Evolutionary conservation across 345 rosid species (phyloP).

Genomic region (Rhodomyrtus tomentosa): DNA sequence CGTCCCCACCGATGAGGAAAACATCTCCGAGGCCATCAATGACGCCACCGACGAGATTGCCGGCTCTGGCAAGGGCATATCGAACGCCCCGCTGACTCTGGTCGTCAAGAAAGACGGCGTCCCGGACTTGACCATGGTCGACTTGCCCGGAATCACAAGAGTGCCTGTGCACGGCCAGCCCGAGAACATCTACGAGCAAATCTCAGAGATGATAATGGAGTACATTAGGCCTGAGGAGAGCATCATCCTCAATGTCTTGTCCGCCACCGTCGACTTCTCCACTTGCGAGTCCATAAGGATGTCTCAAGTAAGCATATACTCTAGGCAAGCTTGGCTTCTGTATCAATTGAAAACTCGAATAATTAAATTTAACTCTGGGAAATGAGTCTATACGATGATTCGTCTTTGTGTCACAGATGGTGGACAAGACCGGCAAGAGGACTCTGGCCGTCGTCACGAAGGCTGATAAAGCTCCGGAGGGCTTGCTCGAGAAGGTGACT

Average conservation of each 20-base stretch:
- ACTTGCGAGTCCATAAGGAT: slow-evolving; percentile 44
- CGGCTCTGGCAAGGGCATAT: slow-evolving; percentile 38
- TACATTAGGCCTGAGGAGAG: slow-evolving; percentile 33
- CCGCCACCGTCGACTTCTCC: slow-evolving; percentile 26
- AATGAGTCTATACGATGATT: slow-evolving; percentile 16
- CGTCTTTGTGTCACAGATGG: slow-evolving; percentile 18
- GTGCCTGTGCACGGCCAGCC: slow-evolving; percentile 48
- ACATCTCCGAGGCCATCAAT: slow-evolving; percentile 16
- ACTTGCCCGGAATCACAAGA: slow-evolving; percentile 45
- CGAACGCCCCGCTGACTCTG: slow-evolving; percentile 21
- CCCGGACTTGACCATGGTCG: slow-evolving; percentile 40
- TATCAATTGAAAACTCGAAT: slow-evolving; percentile 29
- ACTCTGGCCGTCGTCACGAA: slow-evolving; percentile 49
- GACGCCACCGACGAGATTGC: slow-evolving; percentile 26
- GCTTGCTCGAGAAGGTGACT: slow-evolving; percentile 29
- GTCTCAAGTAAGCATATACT: slow-evolving; percentile 13
- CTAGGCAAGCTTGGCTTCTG: slow-evolving; percentile 24
- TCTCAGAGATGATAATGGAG: slow-evolving; percentile 23
- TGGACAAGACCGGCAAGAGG: slow-evolving; percentile 27
- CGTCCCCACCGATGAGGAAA: slow-evolving; percentile 19
- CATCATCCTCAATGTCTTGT: slow-evolving; percentile 36
- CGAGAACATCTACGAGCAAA: slow-evolving; percentile 29
- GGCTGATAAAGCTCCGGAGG: slow-evolving; percentile 39
- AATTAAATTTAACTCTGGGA: slow-evolving; percentile 20
- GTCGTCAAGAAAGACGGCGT: slow-evolving; percentile 30